Conservation (phyloP, 306 rosid species). For the Prunus fruticosa region DNA sequence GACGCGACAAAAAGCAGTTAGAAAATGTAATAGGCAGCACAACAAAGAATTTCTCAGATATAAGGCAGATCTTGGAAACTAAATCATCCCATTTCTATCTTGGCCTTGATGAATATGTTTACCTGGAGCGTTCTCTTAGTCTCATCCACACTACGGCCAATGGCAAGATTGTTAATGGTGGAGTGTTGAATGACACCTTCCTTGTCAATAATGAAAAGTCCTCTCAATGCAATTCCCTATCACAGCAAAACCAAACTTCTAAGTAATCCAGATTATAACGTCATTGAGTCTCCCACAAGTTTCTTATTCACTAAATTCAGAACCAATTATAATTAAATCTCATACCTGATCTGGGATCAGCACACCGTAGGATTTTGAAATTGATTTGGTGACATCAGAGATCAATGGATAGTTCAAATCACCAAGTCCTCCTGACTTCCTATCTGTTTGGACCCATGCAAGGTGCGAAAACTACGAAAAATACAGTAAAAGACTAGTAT, state of each 20-base stretch:
- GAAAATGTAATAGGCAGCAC: not conserved
- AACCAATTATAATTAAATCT: not conserved
- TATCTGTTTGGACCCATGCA: conserved; percentile 98
- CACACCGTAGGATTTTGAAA: conserved; percentile 78
- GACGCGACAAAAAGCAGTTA: not conserved
- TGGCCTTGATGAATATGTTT: conserved; percentile 19
- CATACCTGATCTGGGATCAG: conserved; percentile 91
- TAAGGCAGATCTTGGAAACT: not conserved
- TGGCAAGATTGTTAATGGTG: conserved; percentile 85
- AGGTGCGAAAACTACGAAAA: conserved; percentile 83
- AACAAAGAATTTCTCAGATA: not conserved
- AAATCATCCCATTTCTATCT: conserved; percentile 1
- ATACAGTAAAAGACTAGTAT: conserved; percentile 4
- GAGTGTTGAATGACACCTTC: conserved; percentile 95
- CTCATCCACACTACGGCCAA: conserved; percentile 95
- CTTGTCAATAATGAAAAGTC: conserved; percentile 88
- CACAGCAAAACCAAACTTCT: not conserved
- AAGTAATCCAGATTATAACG: not conserved
- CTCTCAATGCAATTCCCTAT: conserved; percentile 84
- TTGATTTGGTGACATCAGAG: conserved; percentile 89
- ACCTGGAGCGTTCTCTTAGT: conserved; percentile 98
- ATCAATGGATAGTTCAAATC: conserved; percentile 88
- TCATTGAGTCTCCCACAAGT: not conserved
- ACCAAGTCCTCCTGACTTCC: conserved; percentile 96
- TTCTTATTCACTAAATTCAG: not conserved